phyloP scores from a whole-genome alignment of 2,329 filamentous ascomycete genomes.

The Fusarium bulbicola region DNA sequence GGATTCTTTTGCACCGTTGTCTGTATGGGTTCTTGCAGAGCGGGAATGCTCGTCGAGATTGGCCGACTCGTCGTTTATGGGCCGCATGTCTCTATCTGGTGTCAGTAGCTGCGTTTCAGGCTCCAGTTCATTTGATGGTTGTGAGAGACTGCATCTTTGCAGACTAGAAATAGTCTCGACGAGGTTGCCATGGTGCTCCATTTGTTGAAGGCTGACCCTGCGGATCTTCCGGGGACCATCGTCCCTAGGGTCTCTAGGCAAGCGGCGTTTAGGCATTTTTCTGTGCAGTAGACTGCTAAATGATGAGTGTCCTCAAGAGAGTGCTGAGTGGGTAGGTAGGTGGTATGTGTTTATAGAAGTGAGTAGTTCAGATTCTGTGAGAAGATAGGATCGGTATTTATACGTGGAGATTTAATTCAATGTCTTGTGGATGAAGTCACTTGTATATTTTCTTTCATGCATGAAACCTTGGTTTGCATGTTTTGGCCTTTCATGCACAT shows the following conservation, averaged over 20 bases:
- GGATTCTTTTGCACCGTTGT: background rate
- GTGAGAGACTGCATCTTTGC: background rate
- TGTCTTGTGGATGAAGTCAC: fast-evolving
- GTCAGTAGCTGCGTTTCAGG: background rate
- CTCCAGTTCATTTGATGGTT: too few relatives aligned
- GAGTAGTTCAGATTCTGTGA: background rate
- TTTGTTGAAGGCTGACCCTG: background rate
- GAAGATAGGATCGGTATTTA: background rate
- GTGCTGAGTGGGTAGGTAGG: background rate
- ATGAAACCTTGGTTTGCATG: background rate
- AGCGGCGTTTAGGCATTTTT: background rate
- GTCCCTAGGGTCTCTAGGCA: background rate
- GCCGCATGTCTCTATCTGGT: background rate
- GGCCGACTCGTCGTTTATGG: background rate
- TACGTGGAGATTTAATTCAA: background rate
- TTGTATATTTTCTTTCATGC: background rate
- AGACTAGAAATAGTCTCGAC: background rate
- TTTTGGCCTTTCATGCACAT: background rate
- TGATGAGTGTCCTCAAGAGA: background rate
- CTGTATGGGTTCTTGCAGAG: too few relatives aligned
- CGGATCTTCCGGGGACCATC: background rate
- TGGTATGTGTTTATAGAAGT: background rate
- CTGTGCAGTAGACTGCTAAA: background rate
- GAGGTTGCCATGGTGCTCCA: background rate
- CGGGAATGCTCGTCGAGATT: background rate